A percentile compares a stretch with the other conserved stretches of the same genome.
phyloP scores from a whole-genome alignment of 441 rosid genomes.

The Bruguiera hainesii region DNA sequence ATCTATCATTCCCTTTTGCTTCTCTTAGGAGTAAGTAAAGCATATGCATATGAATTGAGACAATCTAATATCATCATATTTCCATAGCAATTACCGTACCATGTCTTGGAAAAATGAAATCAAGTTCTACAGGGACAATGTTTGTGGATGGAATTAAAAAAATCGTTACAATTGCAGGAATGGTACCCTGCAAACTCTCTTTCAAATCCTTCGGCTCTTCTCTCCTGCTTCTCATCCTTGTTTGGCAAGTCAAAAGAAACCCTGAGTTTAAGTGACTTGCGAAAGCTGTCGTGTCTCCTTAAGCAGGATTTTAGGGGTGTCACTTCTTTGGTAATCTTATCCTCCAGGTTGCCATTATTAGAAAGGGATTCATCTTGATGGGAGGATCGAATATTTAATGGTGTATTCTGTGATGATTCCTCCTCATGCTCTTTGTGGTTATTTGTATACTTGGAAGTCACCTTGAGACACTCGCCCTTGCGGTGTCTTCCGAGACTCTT shows the following conservation, averaged over 20 bases:
- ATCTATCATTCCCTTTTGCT: neutral
- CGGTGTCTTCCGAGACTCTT: constrained; percentile 12
- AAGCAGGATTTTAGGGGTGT: neutral
- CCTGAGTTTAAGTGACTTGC: neutral
- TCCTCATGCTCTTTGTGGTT: constrained; percentile 11
- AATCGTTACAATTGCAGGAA: neutral
- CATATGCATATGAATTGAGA: neutral
- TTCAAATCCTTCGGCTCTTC: neutral
- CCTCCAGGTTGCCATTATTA: neutral
- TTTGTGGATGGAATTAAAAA: neutral
- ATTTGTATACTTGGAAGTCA: too few relatives aligned
- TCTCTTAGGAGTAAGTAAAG: too few relatives aligned
- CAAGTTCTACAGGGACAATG: neutral
- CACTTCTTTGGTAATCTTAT: neutral
- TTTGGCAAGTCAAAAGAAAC: neutral
- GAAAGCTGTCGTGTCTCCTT: neutral
- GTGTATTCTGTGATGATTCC: constrained; percentile 5
- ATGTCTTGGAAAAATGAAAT: neutral
- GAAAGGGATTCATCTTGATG: neutral
- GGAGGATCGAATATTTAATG: constrained; percentile 14
- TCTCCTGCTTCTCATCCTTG: neutral
- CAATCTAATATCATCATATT: neutral
- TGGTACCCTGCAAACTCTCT: neutral
- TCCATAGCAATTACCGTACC: neutral
- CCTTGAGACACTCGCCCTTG: constrained; percentile 10